Evolutionary conservation across 2,329 filamentous ascomycete species (phyloP), one percentile per base, ranked within the genome.

Genomic region (Coniosporium tulheliwenetii): DNA sequence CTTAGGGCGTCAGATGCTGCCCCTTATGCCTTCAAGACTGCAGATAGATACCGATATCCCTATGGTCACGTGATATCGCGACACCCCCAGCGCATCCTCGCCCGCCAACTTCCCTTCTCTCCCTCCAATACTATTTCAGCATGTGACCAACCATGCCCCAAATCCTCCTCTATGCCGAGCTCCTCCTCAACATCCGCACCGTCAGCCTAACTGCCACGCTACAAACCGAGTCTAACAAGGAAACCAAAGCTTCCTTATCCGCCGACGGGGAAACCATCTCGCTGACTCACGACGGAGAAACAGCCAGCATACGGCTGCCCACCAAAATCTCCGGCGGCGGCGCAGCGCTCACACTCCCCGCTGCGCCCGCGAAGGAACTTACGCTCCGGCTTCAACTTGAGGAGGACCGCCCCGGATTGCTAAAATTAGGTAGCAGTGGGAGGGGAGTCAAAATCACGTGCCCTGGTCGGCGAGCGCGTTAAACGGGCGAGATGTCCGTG

Each of bases 141-240:
- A 26, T 26, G 19, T 26, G 19, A 26, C 7, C 19, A 7, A 39
- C 29, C 4, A 34, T 32, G 45, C 48, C 37, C 10, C 37, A 47
- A 12, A 54, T 67, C 5, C 56, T 61, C 35, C 59, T 79, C 10
- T 77, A 79, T 47, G 71, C 73, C 16, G 75, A 79, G 53, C 64
- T 75, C 12, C 59, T 79, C 32, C 64, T 72, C 31, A 70, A 79
- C 46, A 75, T 79, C 45, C 69, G 71, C 35, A 73, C 75, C 44
- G 60, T 77, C 35, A 73, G 71, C 2, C 60, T 79, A 12, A 70
- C 74, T 47, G 66, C 70, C 1, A 70, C 67, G 2, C 55, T 76
- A 5, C 57, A 59, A 16, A 65, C 65, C 1, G 51, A 57, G 8
- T 61, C 62, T 43, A 63, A 60, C 41, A 50, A 57, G 30, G 54